Conservation (phyloP, 2,329 filamentous ascomycete species). For the Zelopaecilomyces penicillatus region DNA sequence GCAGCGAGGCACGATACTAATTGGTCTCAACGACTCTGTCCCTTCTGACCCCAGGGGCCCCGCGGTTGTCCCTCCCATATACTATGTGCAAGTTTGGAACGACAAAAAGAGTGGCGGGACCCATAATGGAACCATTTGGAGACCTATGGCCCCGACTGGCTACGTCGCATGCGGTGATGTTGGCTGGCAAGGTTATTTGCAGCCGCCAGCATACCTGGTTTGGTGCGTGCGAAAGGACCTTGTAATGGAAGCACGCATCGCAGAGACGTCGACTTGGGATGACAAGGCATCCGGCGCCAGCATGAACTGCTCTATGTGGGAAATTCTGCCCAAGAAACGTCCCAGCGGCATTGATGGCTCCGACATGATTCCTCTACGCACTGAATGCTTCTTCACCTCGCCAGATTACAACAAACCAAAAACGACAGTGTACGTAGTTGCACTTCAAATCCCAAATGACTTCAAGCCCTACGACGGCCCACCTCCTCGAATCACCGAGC, state of each 20-base stretch:
- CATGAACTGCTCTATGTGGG: neutral
- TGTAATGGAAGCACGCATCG: neutral
- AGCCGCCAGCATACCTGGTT: neutral
- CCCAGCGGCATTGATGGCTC: neutral
- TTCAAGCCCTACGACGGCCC: neutral
- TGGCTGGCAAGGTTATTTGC: neutral
- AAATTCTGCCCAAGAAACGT: neutral
- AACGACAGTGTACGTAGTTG: neutral
- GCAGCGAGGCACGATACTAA: neutral
- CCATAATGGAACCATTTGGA: slow-evolving; percentile 1
- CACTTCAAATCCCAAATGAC: neutral
- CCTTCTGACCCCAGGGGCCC: neutral
- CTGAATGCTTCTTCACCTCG: neutral
- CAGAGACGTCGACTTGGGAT: neutral
- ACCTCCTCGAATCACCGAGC: neutral
- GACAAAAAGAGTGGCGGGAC: neutral
- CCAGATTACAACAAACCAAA: neutral
- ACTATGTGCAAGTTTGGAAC: neutral
- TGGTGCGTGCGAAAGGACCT: slow-evolving; percentile 2
- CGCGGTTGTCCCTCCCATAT: neutral
- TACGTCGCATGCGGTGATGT: slow-evolving; percentile 2
- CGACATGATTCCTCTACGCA: slow-evolving; percentile 1
- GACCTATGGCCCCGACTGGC: neutral
- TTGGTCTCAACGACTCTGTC: neutral
- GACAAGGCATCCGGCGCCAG: neutral